Evolutionary conservation across 768 basidiomycete species (phyloP).

Genomic region (Agrocybe chaxingu): DNA sequence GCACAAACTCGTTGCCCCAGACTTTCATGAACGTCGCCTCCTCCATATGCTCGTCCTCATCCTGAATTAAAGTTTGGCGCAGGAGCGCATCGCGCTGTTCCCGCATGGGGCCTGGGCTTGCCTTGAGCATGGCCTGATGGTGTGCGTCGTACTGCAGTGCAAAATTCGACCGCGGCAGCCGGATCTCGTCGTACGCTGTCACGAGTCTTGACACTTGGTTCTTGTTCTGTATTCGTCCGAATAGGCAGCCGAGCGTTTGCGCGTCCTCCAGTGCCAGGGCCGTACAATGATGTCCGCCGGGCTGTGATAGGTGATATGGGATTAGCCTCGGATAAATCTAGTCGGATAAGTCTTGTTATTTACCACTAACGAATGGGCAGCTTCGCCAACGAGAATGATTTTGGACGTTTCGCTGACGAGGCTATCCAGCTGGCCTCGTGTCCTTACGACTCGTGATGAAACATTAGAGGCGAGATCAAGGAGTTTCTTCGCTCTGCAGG

Average conservation of each 20-base stretch:
- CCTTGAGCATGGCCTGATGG: slow-evolving; percentile 42
- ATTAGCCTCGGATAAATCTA: neutral
- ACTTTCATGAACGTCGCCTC: slow-evolving; percentile 40
- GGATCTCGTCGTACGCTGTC: slow-evolving; percentile 55
- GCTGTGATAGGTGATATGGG: slow-evolving; percentile 29
- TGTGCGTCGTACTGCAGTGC: slow-evolving; percentile 42
- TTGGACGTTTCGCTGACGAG: slow-evolving; percentile 47
- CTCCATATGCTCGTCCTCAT: slow-evolving; percentile 40
- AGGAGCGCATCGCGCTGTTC: slow-evolving; percentile 42
- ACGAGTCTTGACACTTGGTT: slow-evolving; percentile 51
- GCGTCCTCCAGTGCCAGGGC: slow-evolving; percentile 61
- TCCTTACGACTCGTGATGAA: slow-evolving; percentile 25
- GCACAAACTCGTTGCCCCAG: slow-evolving; percentile 50
- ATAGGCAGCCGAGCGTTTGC: slow-evolving; percentile 55
- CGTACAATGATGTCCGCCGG: slow-evolving; percentile 49
- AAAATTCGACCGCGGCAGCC: slow-evolving; percentile 47
- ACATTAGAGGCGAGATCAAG: slow-evolving; percentile 25
- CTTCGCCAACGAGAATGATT: slow-evolving; percentile 56
- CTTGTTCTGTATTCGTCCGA: slow-evolving; percentile 43
- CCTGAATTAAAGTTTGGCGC: slow-evolving; percentile 28
- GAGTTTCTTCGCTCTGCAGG: slow-evolving; percentile 30
- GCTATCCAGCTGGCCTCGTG: slow-evolving; percentile 31
- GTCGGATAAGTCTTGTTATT: slow-evolving; percentile 4
- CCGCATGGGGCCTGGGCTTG: slow-evolving; percentile 40
- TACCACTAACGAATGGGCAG: slow-evolving; percentile 55